Conservation (phyloP, 306 rosid species). For the Prunus mira region DNA sequence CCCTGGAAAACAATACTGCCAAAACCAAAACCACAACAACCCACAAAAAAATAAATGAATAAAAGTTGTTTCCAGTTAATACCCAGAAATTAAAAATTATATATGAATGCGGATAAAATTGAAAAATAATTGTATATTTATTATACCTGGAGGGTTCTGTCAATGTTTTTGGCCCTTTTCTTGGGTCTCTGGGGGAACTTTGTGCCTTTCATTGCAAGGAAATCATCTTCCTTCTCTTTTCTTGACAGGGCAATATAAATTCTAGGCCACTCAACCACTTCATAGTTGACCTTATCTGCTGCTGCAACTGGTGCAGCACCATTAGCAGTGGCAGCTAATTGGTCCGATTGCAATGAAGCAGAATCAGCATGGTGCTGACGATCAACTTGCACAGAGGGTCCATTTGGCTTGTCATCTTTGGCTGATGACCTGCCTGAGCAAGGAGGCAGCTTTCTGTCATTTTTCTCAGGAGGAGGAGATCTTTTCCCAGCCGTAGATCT, state of each 20-base stretch:
- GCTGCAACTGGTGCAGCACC: background rate
- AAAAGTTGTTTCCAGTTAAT: background rate
- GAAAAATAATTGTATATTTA: background rate
- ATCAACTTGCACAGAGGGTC: conserved; percentile 30
- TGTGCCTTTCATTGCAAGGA: conserved; percentile 76
- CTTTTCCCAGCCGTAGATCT: conserved; percentile 50
- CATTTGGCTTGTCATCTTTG: conserved; percentile 49
- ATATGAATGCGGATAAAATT: background rate
- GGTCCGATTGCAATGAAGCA: conserved; percentile 32
- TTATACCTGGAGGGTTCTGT: conserved; percentile 56
- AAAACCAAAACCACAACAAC: conserved; percentile 4
- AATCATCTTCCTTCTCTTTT: conserved; percentile 85
- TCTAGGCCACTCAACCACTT: conserved; percentile 59
- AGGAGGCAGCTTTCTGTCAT: conserved; percentile 35
- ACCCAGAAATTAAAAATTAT: background rate
- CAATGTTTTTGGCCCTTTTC: conserved; percentile 71
- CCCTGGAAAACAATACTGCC: conserved; percentile 76
- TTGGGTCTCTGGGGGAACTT: conserved; percentile 80
- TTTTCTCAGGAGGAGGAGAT: conserved; percentile 43
- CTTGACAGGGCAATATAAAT: conserved; percentile 58
- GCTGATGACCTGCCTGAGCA: conserved; percentile 33
- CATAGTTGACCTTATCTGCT: conserved; percentile 37
- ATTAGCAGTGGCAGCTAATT: conserved; percentile 13
- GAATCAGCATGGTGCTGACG: conserved; percentile 35
- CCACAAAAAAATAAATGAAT: background rate